phyloP scores from a whole-genome alignment of 2,329 filamentous ascomycete genomes.

The Ascochyta lentis region DNA sequence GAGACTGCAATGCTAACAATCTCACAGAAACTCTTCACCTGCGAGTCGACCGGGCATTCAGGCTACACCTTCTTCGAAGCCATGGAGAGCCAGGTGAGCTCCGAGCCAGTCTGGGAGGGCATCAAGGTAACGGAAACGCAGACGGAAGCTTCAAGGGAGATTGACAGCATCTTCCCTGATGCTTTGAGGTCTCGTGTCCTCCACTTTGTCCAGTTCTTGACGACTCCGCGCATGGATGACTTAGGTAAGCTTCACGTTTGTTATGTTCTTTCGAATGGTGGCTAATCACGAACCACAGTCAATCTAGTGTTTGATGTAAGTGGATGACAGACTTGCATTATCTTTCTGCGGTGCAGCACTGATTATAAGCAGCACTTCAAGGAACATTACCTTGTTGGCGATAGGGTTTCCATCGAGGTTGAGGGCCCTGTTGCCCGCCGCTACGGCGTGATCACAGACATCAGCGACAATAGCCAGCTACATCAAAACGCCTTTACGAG shows the following conservation, averaged over 20 bases:
- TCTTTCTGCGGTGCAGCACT: not conserved
- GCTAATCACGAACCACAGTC: constrained; percentile 34
- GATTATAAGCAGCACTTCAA: constrained; percentile 40
- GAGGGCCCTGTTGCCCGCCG: constrained; percentile 31
- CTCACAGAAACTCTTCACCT: constrained; percentile 82
- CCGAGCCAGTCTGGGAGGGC: constrained; percentile 31
- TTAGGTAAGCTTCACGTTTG: constrained; percentile 58
- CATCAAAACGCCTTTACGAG: constrained; percentile 38
- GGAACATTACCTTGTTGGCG: constrained; percentile 42
- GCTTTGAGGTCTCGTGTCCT: constrained; percentile 89
- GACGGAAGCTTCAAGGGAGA: constrained; percentile 76
- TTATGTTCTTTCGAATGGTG: constrained; percentile 29
- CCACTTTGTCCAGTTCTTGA: constrained; percentile 87
- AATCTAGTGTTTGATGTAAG: constrained; percentile 43
- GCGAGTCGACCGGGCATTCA: constrained; percentile 93
- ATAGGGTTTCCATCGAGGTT: constrained; percentile 44
- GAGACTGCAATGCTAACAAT: constrained; percentile 29
- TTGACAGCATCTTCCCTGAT: constrained; percentile 91
- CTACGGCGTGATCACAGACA: constrained; percentile 40
- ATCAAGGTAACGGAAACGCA: constrained; percentile 45
- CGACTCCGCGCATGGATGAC: constrained; percentile 84
- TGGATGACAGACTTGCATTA: not conserved
- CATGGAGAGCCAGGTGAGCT: constrained; percentile 83
- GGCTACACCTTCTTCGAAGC: constrained; percentile 92
- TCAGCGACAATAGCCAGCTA: constrained; percentile 39